Conservation (phyloP, 805 yeast species). For the Suhomyces kilbournensis region DNA sequence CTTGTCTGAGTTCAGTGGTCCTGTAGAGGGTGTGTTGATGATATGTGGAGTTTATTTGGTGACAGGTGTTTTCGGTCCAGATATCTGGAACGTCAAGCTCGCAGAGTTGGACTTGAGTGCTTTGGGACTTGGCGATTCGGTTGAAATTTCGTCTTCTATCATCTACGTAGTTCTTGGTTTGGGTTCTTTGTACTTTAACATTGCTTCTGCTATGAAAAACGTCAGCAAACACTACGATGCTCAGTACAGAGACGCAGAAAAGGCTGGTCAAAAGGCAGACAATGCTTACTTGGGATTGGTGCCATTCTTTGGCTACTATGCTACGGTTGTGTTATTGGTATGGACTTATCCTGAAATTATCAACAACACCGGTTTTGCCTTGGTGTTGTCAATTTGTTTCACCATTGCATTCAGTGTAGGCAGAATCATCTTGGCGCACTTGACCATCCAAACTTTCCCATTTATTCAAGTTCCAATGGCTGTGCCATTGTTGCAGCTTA, state of each 20-base stretch:
- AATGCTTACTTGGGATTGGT: slow-evolving; percentile 50
- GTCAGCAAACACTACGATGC: slow-evolving; percentile 48
- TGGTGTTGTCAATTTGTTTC: slow-evolving; percentile 67
- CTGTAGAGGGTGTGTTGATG: slow-evolving; percentile 88
- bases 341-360: slow-evolving; percentile 53
- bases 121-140: slow-evolving; percentile 23
- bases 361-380: slow-evolving; percentile 46
- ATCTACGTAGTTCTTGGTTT: slow-evolving; percentile 51
- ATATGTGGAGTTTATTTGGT: slow-evolving; percentile 51
- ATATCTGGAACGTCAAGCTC: slow-evolving; percentile 55
- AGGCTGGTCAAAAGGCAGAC: slow-evolving; percentile 38
- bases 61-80: slow-evolving; percentile 71
- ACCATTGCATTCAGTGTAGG: slow-evolving; percentile 87
- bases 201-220: slow-evolving; percentile 62
- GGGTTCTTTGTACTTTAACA: slow-evolving; percentile 59
- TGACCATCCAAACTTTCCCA: slow-evolving; percentile 79
- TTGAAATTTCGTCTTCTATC: slow-evolving; percentile 38
- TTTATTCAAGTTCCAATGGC: slow-evolving; percentile 64
- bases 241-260: slow-evolving; percentile 16
- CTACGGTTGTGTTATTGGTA: slow-evolving; percentile 45
- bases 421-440: slow-evolving; percentile 81
- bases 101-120: slow-evolving; percentile 38
- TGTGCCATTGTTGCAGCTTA: slow-evolving; percentile 55
- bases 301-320: slow-evolving; percentile 64
- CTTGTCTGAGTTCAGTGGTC: slow-evolving; percentile 81